Conservation (phyloP, 441 rosid species). For the Erodium moschatum region DNA sequence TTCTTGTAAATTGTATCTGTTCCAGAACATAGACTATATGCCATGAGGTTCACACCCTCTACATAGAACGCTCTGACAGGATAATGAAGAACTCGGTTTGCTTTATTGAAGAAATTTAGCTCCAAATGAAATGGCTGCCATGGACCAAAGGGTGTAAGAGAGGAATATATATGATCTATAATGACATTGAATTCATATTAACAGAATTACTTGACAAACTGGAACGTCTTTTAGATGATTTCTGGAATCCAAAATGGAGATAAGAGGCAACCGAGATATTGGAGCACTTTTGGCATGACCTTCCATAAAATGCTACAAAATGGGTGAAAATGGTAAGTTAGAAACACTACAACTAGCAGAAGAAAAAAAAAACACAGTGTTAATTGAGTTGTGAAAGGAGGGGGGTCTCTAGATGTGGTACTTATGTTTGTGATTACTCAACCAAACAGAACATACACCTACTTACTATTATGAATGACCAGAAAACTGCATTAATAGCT, state of each 20-base stretch:
- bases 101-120: conserved; percentile 90
- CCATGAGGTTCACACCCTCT: conserved; percentile 81
- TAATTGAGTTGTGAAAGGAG: neutral
- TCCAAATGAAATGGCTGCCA: conserved; percentile 95
- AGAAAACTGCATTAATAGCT: neutral
- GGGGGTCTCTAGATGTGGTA: neutral
- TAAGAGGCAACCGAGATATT: conserved; percentile 81
- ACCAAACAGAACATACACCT: neutral
- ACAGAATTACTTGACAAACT: conserved; percentile 64
- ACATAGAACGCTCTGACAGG: conserved; percentile 87
- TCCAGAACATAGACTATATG: conserved; percentile 86
- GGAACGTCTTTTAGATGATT: conserved; percentile 78
- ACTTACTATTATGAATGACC: neutral
- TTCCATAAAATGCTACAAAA: conserved; percentile 90
- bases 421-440: neutral
- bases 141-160: conserved; percentile 28
- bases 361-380: neutral
- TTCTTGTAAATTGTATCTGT: conserved; percentile 70
- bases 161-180: conserved; percentile 12
- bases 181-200: conserved; percentile 13
- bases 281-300: conserved; percentile 95
- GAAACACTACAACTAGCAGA: conserved; percentile 4
- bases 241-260: conserved; percentile 62
- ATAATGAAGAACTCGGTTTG: conserved; percentile 90
- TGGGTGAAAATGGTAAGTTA: conserved; percentile 8